Conservation (phyloP, 1,139 yeast species). For the Meyerozyma elateridarum region DNA sequence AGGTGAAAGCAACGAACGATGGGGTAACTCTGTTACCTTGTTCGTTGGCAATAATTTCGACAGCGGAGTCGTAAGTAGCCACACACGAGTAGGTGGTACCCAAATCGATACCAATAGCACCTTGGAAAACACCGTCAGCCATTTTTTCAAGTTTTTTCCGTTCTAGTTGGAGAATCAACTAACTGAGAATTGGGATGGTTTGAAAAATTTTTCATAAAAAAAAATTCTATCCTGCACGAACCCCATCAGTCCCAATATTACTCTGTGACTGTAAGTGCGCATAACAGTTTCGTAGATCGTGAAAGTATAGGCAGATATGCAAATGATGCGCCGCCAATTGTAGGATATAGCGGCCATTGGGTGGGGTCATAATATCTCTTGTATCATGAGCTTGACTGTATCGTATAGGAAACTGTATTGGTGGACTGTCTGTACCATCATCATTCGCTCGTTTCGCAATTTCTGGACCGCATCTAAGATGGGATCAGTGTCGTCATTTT, state of each 20-base stretch:
- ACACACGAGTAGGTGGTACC: conserved; percentile 99
- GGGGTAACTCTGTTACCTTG: conserved; percentile 99
- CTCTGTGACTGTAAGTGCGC: too few species aligned
- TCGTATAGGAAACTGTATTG: conserved; percentile 52
- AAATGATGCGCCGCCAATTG: too few species aligned
- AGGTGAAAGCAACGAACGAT: conserved; percentile 95
- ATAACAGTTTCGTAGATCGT: too few species aligned
- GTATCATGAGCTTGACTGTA: conserved; percentile 10
- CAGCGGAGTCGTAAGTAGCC: conserved; percentile 90
- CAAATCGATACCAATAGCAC: conserved; percentile 99
- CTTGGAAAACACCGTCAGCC: conserved; percentile 99
- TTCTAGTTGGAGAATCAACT: conserved; percentile 1
- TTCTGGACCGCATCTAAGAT: conserved; percentile 32
- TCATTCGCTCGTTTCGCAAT: conserved; percentile 52
- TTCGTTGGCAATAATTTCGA: conserved; percentile 94
- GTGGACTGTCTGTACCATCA: conserved; percentile 62
- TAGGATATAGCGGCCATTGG: too few species aligned
- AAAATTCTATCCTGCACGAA: too few species aligned
- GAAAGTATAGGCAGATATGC: too few species aligned
- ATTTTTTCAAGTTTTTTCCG: conserved; percentile 32
- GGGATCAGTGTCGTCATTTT: conserved; percentile 21
- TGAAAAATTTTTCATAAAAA: conserved; percentile 4
- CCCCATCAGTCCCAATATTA: too few species aligned
- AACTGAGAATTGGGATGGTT: too few species aligned
- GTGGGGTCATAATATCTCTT: not conserved